Evolutionary conservation across 1,284 basidiomycete species (phyloP).

Genomic region (Cystobasidium sp.): DNA sequence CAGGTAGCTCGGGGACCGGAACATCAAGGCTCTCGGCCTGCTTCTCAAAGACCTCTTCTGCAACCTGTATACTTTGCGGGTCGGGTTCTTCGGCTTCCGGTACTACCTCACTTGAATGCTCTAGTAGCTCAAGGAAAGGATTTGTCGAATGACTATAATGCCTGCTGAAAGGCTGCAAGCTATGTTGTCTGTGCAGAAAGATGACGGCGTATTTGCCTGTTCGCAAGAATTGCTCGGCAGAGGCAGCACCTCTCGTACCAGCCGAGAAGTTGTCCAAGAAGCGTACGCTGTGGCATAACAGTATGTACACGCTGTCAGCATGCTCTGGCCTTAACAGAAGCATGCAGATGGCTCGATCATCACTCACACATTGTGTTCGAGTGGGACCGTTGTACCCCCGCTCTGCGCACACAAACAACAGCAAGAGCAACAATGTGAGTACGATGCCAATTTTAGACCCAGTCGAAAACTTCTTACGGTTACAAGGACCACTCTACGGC

Average conservation of each 20-base stretch:
- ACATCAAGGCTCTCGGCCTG: background rate
- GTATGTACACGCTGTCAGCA: slow-evolving; percentile 19
- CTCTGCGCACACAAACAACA: slow-evolving; percentile 64
- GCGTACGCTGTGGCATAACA: slow-evolving; percentile 74
- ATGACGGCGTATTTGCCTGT: slow-evolving; percentile 92
- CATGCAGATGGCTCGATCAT: background rate
- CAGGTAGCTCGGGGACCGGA: background rate
- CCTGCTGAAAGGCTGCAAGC: slow-evolving; percentile 91
- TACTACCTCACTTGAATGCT: slow-evolving; percentile 63
- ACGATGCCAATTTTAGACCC: background rate
- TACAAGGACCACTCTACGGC: slow-evolving; percentile 84
- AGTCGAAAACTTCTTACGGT: slow-evolving; percentile 68
- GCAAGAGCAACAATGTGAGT: slow-evolving; percentile 33
- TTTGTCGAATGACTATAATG: slow-evolving; percentile 98
- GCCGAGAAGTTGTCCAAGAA: slow-evolving; percentile 99
- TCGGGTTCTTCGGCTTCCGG: slow-evolving; percentile 37
- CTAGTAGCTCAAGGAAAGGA: slow-evolving; percentile 94
- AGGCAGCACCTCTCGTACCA: slow-evolving; percentile 94
- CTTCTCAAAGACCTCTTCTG: slow-evolving; percentile 6
- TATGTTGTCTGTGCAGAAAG: slow-evolving; percentile 97
- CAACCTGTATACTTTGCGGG: background rate
- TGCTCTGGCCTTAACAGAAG: slow-evolving; percentile 52
- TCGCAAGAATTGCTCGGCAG: slow-evolving; percentile 92
- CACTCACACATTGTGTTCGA: slow-evolving; percentile 94
- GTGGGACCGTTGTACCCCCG: slow-evolving; percentile 90